Percentiles rank a stretch among this genome's conserved stretches.
These are phyloP conservation scores for Aureobasidium lini DNA, from an alignment of 2,329 filamentous ascomycete genomes.

Conservation along the genomic window DNA sequence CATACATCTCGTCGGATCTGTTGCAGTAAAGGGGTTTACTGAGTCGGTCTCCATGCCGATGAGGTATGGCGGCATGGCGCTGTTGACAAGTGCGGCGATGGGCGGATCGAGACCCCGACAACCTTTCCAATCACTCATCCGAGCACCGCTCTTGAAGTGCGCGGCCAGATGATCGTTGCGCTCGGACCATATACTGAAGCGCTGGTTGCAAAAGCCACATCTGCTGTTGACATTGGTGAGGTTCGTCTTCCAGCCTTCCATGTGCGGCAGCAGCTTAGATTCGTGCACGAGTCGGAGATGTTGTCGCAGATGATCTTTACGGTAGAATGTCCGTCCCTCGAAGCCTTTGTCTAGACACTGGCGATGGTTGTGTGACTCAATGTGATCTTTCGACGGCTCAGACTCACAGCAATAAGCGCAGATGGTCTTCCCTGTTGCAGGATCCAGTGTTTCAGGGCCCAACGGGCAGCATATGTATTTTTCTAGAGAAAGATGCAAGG, in stretches of 20 bases:
- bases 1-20: constrained; percentile 19
- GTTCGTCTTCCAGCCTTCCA: constrained; percentile 58
- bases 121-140: constrained; percentile 49
- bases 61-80: constrained; percentile 46
- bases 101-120: constrained; percentile 45
- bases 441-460: constrained; percentile 49
- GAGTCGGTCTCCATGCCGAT: constrained; percentile 41
- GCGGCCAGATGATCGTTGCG: constrained; percentile 47
- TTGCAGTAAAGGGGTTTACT: constrained; percentile 42
- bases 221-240: constrained; percentile 47
- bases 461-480: constrained; percentile 54
- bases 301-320: constrained; percentile 56
- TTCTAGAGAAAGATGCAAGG: constrained; percentile 60
- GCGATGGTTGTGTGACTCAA: constrained; percentile 53
- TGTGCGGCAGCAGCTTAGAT: constrained; percentile 53
- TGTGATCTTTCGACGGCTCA: constrained; percentile 48
- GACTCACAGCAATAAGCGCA: constrained; percentile 53
- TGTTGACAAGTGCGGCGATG: constrained; percentile 41
- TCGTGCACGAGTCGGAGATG: constrained; percentile 54
- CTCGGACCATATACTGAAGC: constrained; percentile 44
- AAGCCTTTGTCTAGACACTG: constrained; percentile 60
- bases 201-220: constrained; percentile 46
- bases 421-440: constrained; percentile 47
- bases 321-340: constrained; percentile 56
- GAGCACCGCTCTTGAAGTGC: constrained; percentile 47